A percentile compares a stretch with the other conserved stretches of the same genome.
phyloP scores from a whole-genome alignment of 163 green algal species.

The Scenedesmus sp. region DNA sequence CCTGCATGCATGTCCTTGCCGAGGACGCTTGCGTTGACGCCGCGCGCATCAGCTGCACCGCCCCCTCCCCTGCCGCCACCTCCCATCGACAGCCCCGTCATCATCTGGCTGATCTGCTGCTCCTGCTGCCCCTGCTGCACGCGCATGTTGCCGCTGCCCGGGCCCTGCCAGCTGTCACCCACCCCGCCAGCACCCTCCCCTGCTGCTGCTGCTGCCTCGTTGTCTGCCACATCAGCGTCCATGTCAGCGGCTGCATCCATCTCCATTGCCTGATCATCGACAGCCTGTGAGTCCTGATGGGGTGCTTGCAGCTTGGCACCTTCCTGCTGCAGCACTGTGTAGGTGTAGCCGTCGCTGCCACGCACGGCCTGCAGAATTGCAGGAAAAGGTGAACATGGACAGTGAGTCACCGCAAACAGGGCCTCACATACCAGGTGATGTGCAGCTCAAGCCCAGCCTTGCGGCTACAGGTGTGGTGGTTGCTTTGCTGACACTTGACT shows the following conservation, averaged over 20 bases:
- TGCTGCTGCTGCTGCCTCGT: not conserved
- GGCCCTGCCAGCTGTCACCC: not conserved
- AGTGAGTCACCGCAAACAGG: too few species aligned
- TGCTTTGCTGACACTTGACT: too few species aligned
- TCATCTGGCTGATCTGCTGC: not conserved
- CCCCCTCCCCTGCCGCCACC: not conserved
- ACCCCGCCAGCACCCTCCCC: not conserved
- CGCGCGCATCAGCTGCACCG: not conserved
- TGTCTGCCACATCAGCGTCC: not conserved
- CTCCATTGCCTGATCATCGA: not conserved
- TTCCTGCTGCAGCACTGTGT: slow-evolving; percentile 23
- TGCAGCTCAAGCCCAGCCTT: too few species aligned
- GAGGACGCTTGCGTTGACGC: slow-evolving; percentile 18
- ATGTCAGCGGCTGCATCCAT: not conserved
- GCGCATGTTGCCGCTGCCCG: not conserved
- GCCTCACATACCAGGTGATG: too few species aligned
- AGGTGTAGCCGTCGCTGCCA: slow-evolving; percentile 9
- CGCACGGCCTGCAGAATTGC: not conserved
- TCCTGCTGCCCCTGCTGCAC: slow-evolving; percentile 8
- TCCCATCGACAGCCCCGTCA: slow-evolving; percentile 35
- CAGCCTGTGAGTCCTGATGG: not conserved
- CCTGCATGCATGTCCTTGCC: slow-evolving; percentile 21
- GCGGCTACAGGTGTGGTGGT: too few species aligned
- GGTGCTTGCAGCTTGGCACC: not conserved
- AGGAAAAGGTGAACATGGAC: too few species aligned